Evolutionary conservation across 148 eudicot genomes (phyloP).

Genomic region (Beta vulgaris): DNA sequence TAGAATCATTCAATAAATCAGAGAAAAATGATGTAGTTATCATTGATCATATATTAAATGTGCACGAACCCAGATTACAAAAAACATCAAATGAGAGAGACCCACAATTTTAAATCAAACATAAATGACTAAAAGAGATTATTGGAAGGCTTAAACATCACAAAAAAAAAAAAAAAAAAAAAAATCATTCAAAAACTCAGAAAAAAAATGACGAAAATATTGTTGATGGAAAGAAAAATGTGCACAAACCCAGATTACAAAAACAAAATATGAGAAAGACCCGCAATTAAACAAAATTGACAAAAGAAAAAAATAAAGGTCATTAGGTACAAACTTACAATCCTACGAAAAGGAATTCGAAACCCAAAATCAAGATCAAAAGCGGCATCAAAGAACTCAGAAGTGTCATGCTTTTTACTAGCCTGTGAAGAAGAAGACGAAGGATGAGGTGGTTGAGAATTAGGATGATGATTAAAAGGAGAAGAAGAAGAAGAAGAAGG

Average conservation of each 20-base stretch:
- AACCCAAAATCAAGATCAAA: constrained; percentile 55
- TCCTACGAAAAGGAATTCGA: constrained; percentile 50
- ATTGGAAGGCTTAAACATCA: too few relatives aligned
- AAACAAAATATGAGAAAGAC: neutral
- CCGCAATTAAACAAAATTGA: neutral
- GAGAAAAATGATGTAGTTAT: neutral
- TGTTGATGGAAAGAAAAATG: neutral
- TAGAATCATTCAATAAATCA: neutral
- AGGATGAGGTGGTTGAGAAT: neutral
- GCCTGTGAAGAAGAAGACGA: neutral
- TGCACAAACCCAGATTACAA: neutral
- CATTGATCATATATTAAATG: too few relatives aligned
- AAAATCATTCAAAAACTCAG: too few relatives aligned
- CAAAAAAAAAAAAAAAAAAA: too few relatives aligned
- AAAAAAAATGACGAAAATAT: too few relatives aligned
- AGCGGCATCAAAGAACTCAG: constrained; percentile 40
- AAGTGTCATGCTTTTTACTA: constrained; percentile 31
- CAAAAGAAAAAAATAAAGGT: neutral
- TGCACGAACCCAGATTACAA: neutral
- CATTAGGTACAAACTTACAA: constrained; percentile 67
- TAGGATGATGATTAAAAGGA: neutral
- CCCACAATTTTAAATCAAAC: too few relatives aligned
- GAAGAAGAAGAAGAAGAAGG: constrained; percentile 28
- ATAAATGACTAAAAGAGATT: too few relatives aligned
- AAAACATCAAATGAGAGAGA: too few relatives aligned